Base-by-base conservation (phyloP, 2,329 filamentous ascomycete genomes). In the Diaporthe destruens region DNA sequence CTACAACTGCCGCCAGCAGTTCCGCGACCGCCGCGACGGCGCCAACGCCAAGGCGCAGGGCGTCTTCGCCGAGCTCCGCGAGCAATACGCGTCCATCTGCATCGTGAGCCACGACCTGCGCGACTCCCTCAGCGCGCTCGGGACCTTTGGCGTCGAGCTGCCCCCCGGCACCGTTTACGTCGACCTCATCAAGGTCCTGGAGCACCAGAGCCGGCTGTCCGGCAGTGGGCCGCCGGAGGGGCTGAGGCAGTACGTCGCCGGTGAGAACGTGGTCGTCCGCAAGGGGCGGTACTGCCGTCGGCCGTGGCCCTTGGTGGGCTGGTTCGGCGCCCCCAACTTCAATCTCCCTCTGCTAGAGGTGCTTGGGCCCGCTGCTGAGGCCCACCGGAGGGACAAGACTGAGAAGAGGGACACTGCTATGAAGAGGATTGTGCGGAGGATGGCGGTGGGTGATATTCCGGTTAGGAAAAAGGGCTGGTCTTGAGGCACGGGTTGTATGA, bases 101-200 rank as follows among this genome's bases (percentile, higher is more conserved):
- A 1, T 59, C 9, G 36, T 59, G 12, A 47, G 57, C 18, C 57
- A 61, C 39, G 57, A 61, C 39, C 23, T 61, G 23, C 14, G 23
- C 8, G 39, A 61, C 23, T 61, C 57, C 5, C 57, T 61, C 39
- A 23, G 14, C 39, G 42, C 39, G 1, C 18, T 61, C 23, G 14
- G 7, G 39, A 32, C 7, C 16, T 61, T 61, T 9, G 57, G 39
- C 39, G 23, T 61, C 23, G 39, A 47, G 57, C 39, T 61, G 23
- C 57, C 23, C 16, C 8, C 8, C 16, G 32, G 49, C 16, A 69
- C 49, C n/a, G 49, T 70, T 11, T 23, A 39, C 29, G 29, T 61
- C n/a, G 29, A 59, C n/a, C 39, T 61, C 44, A 18, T 70, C 67
- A 51, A 51, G 18, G 34, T 39, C 55, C 14, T 70, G 32, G 57